These are phyloP conservation scores for Sporobolomyces pararoseus DNA, from an alignment of 768 basidiomycete species.

Conservation along the genomic window DNA sequence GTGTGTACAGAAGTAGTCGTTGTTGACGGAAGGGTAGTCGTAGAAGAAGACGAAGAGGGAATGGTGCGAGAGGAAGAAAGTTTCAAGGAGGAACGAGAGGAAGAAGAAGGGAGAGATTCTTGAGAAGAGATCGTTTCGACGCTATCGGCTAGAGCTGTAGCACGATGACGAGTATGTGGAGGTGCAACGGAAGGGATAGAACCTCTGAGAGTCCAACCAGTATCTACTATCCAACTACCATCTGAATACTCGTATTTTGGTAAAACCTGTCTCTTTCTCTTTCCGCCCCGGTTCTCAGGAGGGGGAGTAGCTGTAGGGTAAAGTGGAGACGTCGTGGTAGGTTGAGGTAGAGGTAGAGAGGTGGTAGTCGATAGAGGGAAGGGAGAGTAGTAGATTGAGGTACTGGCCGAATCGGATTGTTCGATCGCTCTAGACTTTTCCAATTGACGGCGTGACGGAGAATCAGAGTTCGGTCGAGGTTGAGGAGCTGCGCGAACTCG, in stretches of 20 bases:
- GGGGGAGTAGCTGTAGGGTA: background rate
- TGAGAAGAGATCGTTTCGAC: background rate
- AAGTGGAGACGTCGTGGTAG: background rate
- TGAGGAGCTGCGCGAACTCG: slow-evolving; percentile 46
- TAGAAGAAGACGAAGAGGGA: background rate
- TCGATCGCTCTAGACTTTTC: slow-evolving; percentile 17
- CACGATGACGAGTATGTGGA: background rate
- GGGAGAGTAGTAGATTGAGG: too few relatives aligned
- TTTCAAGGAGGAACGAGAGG: background rate
- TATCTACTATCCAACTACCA: slow-evolving; percentile 14
- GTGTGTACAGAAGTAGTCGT: background rate
- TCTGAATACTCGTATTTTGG: slow-evolving; percentile 12
- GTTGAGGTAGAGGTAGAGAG: background rate
- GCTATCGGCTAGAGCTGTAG: slow-evolving; percentile 9
- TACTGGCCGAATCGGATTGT: background rate
- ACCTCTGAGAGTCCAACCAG: slow-evolving; percentile 16
- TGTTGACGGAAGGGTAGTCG: too few relatives aligned
- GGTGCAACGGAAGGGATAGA: background rate
- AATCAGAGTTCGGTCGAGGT: background rate
- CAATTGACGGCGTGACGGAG: background rate
- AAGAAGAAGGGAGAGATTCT: background rate
- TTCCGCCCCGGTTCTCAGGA: background rate
- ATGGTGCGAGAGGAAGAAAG: background rate
- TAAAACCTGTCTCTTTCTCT: background rate
- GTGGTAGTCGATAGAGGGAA: background rate